Evolutionary conservation across 2,329 filamentous ascomycete genomes (phyloP), one percentile per base, ranked within the genome.

Genomic region (Epichloe sp.): DNA sequence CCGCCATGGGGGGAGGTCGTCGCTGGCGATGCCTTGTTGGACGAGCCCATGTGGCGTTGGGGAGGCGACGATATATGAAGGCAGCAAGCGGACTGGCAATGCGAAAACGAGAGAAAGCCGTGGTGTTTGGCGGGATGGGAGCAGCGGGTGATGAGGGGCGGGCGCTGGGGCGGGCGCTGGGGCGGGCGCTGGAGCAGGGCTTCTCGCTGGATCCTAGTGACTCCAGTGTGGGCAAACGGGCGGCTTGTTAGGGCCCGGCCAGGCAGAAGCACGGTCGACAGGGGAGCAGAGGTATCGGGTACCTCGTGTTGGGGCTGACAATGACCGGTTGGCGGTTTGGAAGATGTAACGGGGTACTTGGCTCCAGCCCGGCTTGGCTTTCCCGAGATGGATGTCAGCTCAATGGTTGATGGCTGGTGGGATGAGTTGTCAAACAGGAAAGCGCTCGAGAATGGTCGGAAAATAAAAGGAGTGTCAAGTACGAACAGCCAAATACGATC

Each of bases 1-100:
- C 68, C 76, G 78, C 78, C 59, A 52, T 49, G 48, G 34, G 46
- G 43, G 37, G 49, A 51, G 44, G 47, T 38, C 23, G 36, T 51
- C 49, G 50, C 6, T 17, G 26, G n/a, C 40, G 49, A 53, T 44
- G 54, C 41, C 52, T 47, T 21, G 35, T 21, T 48, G 44, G 36
- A 23, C 40, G 34, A 17, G 49, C 47, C 49, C 51, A 48, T 48
- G 53, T 5, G 43, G 35, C 17, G 41, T 47, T 41, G 40, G 14
- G n/a, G 38, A 43, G 48, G 38, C 49, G 53, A 47, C 36, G 41
- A 52, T 26, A 31, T 45, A 45, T 14, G 21, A 47, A 53, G 51
- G 40, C 48, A 48, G 48, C 34, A 43, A 51, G 17, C 26, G 49
- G 23, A 35, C 36, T 47, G 17, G 21, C 19, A 17, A 45, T 45